Conservation (phyloP, 352 stramenopile species). For the Phytophthora chlamydospora region DNA sequence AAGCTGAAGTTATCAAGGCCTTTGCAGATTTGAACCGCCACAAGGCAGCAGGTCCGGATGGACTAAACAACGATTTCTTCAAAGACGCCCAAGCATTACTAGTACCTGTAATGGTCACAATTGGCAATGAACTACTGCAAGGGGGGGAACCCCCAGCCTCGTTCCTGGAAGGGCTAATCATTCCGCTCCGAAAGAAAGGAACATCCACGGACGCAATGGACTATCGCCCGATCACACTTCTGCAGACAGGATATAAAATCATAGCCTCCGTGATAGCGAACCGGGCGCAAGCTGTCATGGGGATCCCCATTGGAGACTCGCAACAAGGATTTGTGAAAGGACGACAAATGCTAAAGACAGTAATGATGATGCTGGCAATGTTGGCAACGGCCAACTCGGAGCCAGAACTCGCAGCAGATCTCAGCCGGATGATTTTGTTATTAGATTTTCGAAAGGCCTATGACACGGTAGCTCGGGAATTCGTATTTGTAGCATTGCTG, state of each 20-base stretch:
- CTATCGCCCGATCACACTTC: background rate
- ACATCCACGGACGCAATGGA: conserved; percentile 3
- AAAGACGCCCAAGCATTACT: background rate
- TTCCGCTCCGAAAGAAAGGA: conserved; percentile 1
- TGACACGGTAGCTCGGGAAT: no score
- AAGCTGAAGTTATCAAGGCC: background rate
- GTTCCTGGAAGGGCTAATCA: conserved; percentile 1
- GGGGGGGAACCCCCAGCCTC: background rate
- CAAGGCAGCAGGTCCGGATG: background rate
- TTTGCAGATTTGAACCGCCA: background rate
- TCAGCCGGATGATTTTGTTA: background rate
- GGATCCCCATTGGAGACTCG: background rate
- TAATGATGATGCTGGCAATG: conserved; percentile 1
- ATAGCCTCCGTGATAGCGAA: background rate
- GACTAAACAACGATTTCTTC: conserved; percentile 6
- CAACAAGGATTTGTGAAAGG: conserved; percentile 10
- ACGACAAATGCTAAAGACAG: background rate
- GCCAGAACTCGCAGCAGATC: background rate
- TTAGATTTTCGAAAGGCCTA: background rate
- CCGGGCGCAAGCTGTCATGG: background rate
- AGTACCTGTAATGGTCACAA: background rate
- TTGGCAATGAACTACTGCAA: conserved; percentile 1
- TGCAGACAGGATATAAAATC: conserved; percentile 2
- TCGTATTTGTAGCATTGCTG: no score
- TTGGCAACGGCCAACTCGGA: background rate